Base-by-base conservation (phyloP, 169 alveolate species). In the Cyclospora cayetanensis region DNA sequence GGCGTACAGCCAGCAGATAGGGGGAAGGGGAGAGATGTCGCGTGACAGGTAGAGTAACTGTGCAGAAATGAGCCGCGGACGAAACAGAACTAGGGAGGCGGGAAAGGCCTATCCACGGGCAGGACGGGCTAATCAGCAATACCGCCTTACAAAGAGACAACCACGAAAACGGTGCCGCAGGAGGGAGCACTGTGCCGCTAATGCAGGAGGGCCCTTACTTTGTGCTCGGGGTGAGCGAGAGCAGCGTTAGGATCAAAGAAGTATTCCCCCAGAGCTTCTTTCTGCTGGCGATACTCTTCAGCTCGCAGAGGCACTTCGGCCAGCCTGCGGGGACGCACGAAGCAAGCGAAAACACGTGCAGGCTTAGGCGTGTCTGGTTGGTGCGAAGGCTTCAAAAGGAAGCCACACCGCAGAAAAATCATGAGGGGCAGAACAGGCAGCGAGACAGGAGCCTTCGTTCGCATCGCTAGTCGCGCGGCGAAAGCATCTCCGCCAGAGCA, bases 241-340 rank as follows among this genome's bases (percentile, higher is more conserved):
- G 20, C 60, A 15, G 20, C 11, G 60, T 46, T 46, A 12, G 96
- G 96, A 85, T 95, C 87, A 90, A 94, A 94, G 91, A 95, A 94
- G 91, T 70, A 89, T 70, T 93, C 96, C 74, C 97, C 96, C 92
- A 95, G 46, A 91, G 94, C 79, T 93, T 89, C 90, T 94, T 96
- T 94, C 95, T 96, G 93, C 87, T 86, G 77, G 76, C 87, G 89
- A 70, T 95, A 95, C 79, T 86, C 94, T 37, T 55, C 95, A 12
- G 55, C 83, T 87, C 89, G 90, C 41, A 95, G 90, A 2, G 90
- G 31, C 0, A 94, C 93, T 39, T 95, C 96, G 0, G 85, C 83
- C 63, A 90, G 37, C 43, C 96, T 94, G 72, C 1, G 37, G 15
- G 1, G n/a, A 27, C 27, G 25, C 68, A 0, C 11, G n/a, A 12